Evolutionary conservation across 148 eudicot genomes (phyloP).

Genomic region (Fagopyrum homotropicum): DNA sequence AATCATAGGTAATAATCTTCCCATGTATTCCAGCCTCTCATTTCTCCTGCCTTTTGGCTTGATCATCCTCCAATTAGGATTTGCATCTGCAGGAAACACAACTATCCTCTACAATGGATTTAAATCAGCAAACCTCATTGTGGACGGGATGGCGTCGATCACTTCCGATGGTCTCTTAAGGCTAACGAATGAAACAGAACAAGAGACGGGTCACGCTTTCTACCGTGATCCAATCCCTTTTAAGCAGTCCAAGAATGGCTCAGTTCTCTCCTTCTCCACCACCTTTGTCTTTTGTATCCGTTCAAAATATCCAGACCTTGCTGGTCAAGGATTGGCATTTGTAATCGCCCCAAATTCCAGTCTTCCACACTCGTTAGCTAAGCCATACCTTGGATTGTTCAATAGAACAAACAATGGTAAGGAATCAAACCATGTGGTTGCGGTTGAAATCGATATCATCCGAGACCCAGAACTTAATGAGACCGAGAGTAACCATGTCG

Average conservation of each 20-base stretch:
- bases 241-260: not conserved
- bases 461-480: not conserved
- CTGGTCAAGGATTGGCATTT: constrained; percentile 16
- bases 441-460: constrained; percentile 19
- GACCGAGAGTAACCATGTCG: constrained; percentile 20
- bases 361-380: not conserved
- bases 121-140: not conserved
- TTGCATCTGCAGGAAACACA: not conserved
- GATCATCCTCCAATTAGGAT: not conserved
- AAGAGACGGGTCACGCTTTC: constrained; percentile 12
- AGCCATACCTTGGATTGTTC: constrained; percentile 17
- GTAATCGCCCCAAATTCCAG: constrained; percentile 17
- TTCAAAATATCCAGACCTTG: not conserved
- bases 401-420: constrained; percentile 6
- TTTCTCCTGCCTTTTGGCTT: not conserved
- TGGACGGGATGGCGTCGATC: not conserved
- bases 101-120: not conserved
- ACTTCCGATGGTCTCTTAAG: not conserved
- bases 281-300: constrained; percentile 14
- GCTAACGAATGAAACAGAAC: constrained; percentile 2
- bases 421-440: constrained; percentile 15
- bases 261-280: constrained; percentile 16
- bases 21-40: not conserved
- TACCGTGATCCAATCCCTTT: constrained; percentile 8
- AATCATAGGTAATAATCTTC: not conserved